Evolutionary conservation across 2,329 filamentous ascomycete species (phyloP).

Genomic region (Colletotrichum scovillei): DNA sequence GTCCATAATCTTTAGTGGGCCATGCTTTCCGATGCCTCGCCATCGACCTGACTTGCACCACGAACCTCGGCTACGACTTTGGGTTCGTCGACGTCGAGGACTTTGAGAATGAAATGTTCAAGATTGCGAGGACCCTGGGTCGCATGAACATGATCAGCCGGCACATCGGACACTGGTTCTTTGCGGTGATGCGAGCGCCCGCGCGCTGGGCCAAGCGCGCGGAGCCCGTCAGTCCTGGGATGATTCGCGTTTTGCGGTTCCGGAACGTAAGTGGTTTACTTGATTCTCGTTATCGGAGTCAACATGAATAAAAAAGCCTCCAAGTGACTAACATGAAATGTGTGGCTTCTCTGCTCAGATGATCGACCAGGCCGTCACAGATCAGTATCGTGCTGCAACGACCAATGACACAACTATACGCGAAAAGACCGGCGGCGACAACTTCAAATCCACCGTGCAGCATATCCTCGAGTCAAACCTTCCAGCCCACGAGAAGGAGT

Average conservation of each 20-base stretch:
- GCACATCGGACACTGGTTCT: background rate
- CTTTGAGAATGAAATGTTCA: background rate
- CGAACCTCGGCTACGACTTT: background rate
- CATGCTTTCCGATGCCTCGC: background rate
- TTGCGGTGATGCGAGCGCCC: background rate
- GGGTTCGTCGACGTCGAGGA: constrained; percentile 1
- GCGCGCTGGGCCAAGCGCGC: background rate
- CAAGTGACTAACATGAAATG: background rate
- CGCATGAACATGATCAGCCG: background rate
- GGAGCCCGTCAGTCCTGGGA: background rate
- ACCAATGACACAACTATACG: background rate
- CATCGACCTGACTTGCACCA: background rate
- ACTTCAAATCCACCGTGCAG: background rate
- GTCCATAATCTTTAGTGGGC: background rate
- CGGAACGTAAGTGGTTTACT: background rate
- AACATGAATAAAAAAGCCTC: no score
- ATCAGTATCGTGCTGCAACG: background rate
- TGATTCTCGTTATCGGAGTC: background rate
- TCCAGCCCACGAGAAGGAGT: background rate
- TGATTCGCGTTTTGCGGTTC: background rate
- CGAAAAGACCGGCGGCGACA: background rate
- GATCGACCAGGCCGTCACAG: background rate
- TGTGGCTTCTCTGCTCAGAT: background rate
- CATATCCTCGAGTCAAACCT: background rate
- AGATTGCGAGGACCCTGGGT: background rate